Conservation (phyloP, 345 rosid genomes). For the Noccaea caerulescens region DNA sequence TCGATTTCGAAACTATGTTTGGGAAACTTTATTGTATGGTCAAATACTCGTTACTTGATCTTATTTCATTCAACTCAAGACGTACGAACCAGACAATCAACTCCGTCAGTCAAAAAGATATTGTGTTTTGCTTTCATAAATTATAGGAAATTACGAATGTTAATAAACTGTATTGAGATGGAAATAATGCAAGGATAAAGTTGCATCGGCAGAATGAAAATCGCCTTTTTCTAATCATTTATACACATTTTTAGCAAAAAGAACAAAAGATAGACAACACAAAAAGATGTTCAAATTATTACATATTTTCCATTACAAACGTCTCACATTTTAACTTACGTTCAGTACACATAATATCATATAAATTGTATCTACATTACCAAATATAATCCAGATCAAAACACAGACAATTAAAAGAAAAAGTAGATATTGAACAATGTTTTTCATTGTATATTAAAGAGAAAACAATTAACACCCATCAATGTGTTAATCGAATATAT, state of each 20-base stretch:
- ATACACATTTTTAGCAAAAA: constrained; percentile 3
- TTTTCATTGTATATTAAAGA: constrained; percentile 23
- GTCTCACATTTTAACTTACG: constrained; percentile 33
- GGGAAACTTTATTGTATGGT: not conserved
- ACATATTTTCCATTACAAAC: constrained; percentile 29
- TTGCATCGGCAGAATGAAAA: not conserved
- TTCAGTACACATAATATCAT: constrained; percentile 37
- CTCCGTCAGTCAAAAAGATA: not conserved
- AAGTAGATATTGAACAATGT: constrained; percentile 35
- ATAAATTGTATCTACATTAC: constrained; percentile 45
- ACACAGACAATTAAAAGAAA: constrained; percentile 27
- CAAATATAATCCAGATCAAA: constrained; percentile 36
- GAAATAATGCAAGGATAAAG: not conserved
- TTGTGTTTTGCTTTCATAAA: not conserved
- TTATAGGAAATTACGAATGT: not conserved
- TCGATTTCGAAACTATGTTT: not conserved
- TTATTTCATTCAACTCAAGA: not conserved
- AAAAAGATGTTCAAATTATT: constrained; percentile 40
- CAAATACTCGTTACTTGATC: not conserved
- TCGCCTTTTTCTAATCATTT: not conserved
- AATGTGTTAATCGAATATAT: constrained; percentile 40
- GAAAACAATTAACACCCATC: constrained; percentile 43
- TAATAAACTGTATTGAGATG: not conserved
- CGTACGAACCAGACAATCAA: not conserved
- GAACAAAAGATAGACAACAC: not conserved